Evolutionary conservation across 148 eudicot genomes (phyloP).

Genomic region (Polygonum aviculare): DNA sequence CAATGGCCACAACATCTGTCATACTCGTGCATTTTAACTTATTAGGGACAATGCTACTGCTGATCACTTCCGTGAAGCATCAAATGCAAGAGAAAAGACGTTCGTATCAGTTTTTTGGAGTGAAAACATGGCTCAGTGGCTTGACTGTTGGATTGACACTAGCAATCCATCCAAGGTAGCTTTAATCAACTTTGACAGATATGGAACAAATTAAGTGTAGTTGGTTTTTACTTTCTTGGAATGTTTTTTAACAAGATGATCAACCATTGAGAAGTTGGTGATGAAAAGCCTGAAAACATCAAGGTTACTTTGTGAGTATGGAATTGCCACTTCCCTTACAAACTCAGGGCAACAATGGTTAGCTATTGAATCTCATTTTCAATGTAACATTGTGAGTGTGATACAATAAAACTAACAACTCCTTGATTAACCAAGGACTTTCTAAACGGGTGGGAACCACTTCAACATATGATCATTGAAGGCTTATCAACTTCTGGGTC

Average conservation of each 20-base stretch:
- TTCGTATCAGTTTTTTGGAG: slow-evolving; percentile 71
- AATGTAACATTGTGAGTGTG: not conserved
- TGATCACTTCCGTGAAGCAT: slow-evolving; percentile 35
- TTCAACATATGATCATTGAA: slow-evolving; percentile 85
- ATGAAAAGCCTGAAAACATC: slow-evolving; percentile 55
- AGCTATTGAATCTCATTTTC: slow-evolving; percentile 4
- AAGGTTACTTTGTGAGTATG: slow-evolving; percentile 51
- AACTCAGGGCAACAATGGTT: slow-evolving; percentile 89
- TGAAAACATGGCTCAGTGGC: slow-evolving; percentile 76
- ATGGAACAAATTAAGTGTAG: not conserved
- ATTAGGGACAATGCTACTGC: slow-evolving; percentile 36
- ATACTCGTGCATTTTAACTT: slow-evolving; percentile 81
- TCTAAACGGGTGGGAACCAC: slow-evolving; percentile 95
- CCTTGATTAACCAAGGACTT: slow-evolving; percentile 49
- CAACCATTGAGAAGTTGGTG: slow-evolving; percentile 38
- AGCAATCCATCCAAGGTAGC: slow-evolving; percentile 32
- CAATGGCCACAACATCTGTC: slow-evolving; percentile 60
- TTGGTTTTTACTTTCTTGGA: not conserved
- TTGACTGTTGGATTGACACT: slow-evolving; percentile 69
- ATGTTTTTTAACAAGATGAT: slow-evolving; percentile 24
- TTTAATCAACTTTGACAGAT: not conserved
- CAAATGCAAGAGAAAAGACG: slow-evolving; percentile 54
- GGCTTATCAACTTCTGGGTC: slow-evolving; percentile 62
- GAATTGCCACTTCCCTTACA: slow-evolving; percentile 78
- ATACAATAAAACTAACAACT: not conserved